Conservation (phyloP, 2,329 filamentous ascomycete genomes). For the Cercospora janseana region DNA sequence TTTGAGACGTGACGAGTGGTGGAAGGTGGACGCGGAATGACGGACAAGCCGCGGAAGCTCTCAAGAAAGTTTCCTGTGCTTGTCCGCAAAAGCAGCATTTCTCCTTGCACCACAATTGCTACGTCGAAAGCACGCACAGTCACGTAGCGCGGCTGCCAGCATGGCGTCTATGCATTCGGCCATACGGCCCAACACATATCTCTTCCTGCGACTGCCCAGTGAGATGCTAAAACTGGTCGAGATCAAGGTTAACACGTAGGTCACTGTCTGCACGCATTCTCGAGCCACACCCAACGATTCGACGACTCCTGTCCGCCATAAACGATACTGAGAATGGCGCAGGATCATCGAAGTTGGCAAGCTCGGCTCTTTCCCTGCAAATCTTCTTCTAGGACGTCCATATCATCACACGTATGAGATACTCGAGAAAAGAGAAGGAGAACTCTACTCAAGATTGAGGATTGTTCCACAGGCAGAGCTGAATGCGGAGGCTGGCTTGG, state of each 20-base stretch:
- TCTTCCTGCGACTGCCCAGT: conserved; percentile 58
- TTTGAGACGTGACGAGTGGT: too few species aligned
- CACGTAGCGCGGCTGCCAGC: not conserved
- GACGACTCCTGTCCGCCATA: conserved; percentile 33
- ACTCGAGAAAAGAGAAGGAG: conserved; percentile 65
- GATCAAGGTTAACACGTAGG: conserved; percentile 64
- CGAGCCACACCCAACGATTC: conserved; percentile 29
- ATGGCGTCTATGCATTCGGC: conserved; percentile 43
- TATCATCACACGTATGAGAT: conserved; percentile 91
- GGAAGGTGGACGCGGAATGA: conserved; percentile 3
- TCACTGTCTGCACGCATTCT: conserved; percentile 32
- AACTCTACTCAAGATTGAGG: conserved; percentile 67
- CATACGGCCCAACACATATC: conserved; percentile 52
- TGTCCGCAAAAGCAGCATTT: not conserved
- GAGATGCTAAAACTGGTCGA: conserved; percentile 58
- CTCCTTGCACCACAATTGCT: not conserved
- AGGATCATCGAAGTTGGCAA: conserved; percentile 88
- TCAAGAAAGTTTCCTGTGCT: conserved; percentile 4
- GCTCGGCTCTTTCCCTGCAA: conserved; percentile 86
- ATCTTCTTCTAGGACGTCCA: conserved; percentile 85
- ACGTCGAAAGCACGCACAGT: not conserved
- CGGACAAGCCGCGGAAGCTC: conserved; percentile 7
- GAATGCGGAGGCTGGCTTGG: conserved; percentile 67
- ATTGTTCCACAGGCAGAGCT: conserved; percentile 78
- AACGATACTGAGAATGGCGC: conserved; percentile 35